Percentiles rank a stretch among this genome's conserved stretches.
Evolutionary conservation across 352 stramenopile species (phyloP).

Genomic region (Globisporangium splendens): DNA sequence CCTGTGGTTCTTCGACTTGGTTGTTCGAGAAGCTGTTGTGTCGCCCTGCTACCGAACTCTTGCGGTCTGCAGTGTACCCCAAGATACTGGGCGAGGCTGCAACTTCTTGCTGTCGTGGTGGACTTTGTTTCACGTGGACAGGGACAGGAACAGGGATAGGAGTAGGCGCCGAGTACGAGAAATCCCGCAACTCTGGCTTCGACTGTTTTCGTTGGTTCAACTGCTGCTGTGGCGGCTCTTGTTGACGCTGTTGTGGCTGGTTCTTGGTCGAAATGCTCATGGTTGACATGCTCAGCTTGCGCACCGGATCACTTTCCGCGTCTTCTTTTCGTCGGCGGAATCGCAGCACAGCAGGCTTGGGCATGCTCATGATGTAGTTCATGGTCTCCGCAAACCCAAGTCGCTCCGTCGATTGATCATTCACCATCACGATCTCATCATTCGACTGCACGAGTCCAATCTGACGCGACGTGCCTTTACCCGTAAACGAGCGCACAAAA

Average conservation of each 20-base stretch:
- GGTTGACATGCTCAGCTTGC: constrained; percentile 4
- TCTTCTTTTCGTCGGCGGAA: constrained; percentile 38
- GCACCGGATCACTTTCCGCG: not conserved
- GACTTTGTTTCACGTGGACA: constrained; percentile 1
- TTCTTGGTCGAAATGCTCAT: constrained; percentile 7
- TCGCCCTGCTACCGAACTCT: not conserved
- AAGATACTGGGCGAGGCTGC: not conserved
- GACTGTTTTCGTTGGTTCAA: constrained; percentile 16
- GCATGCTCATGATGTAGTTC: constrained; percentile 84
- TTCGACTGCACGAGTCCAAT: constrained; percentile 64
- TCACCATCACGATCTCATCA: constrained; percentile 83
- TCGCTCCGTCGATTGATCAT: constrained; percentile 44
- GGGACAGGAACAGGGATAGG: too few species aligned
- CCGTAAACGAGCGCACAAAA: constrained; percentile 79
- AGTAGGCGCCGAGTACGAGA: constrained; percentile 3
- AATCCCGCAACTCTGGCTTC: constrained; percentile 7
- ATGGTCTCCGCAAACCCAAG: constrained; percentile 76
- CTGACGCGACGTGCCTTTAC: constrained; percentile 73
- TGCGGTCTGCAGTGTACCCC: constrained; percentile 2
- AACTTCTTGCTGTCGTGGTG: not conserved
- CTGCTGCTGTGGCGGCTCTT: constrained; percentile 20
- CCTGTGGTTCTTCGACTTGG: constrained; percentile 3
- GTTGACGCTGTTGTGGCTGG: constrained; percentile 18
- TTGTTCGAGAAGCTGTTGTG: constrained; percentile 4
- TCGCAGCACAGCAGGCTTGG: constrained; percentile 72